These are phyloP conservation scores for Yueomyces sp. DNA, from an alignment of 805 yeast genomes.

Conservation along the genomic window DNA sequence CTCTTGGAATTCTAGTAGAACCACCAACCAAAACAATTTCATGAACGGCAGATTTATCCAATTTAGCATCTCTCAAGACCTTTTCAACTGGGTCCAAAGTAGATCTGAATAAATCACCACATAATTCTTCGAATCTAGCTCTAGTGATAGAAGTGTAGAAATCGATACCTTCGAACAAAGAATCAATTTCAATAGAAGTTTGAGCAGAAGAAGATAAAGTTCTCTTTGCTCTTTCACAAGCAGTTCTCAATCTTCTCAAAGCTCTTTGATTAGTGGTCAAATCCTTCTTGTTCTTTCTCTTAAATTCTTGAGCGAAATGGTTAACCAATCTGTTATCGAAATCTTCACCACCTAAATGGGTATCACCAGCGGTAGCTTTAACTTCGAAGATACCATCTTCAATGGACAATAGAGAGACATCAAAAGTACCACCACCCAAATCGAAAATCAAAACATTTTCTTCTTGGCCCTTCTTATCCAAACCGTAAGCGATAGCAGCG, in stretches of 20 bases:
- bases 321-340: constrained; percentile 92
- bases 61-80: constrained; percentile 51
- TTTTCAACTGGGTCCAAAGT: constrained; percentile 73
- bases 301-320: constrained; percentile 89
- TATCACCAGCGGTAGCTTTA: constrained; percentile 76
- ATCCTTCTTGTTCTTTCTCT: constrained; percentile 96
- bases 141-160: constrained; percentile 96
- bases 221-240: constrained; percentile 75
- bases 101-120: constrained; percentile 91
- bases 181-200: constrained; percentile 93
- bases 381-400: constrained; percentile 97
- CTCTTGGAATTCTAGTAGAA: constrained; percentile 55
- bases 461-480: constrained; percentile 54
- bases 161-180: constrained; percentile 91
- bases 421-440: constrained; percentile 98
- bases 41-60: constrained; percentile 82
- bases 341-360: constrained; percentile 96
- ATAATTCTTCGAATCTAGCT: constrained; percentile 32
- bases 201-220: constrained; percentile 94
- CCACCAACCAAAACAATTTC: constrained; percentile 74
- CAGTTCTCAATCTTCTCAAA: constrained; percentile 62
- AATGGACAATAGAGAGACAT: constrained; percentile 85
- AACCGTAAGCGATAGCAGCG: constrained; percentile 98
- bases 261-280: constrained; percentile 90
- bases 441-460: constrained; percentile 87